Conservation (phyloP, 345 rosid species). For the Moricandia arvensis region DNA sequence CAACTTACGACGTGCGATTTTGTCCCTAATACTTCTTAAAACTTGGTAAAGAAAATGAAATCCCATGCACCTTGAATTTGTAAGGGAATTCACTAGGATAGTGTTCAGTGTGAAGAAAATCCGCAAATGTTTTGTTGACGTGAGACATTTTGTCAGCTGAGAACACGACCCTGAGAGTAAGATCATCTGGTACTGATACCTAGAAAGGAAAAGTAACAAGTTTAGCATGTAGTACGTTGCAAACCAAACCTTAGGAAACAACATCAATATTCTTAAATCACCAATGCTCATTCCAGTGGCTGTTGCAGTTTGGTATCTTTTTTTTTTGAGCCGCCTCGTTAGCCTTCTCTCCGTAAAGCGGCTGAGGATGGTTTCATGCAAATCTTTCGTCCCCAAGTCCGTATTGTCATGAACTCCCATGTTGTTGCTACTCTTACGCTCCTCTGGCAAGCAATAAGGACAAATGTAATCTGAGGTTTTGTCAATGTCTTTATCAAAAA, state of each 20-base stretch:
- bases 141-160: conserved; percentile 43
- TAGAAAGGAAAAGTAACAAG: conserved; percentile 25
- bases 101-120: conserved; percentile 37
- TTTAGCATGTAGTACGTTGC: neutral
- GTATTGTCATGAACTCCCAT: conserved; percentile 19
- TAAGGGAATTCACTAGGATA: conserved; percentile 54
- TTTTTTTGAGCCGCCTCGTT: conserved; percentile 42
- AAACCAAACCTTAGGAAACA: neutral
- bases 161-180: conserved; percentile 53
- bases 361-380: conserved; percentile 55
- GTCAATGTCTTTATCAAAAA: conserved; percentile 40
- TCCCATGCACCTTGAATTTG: conserved; percentile 53
- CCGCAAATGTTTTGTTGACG: conserved; percentile 43
- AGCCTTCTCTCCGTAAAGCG: conserved; percentile 53
- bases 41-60: neutral
- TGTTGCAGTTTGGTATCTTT: conserved; percentile 49
- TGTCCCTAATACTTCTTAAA: neutral
- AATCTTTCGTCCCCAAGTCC: conserved; percentile 48
- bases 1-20: too few species aligned
- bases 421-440: conserved; percentile 33
- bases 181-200: conserved; percentile 52
- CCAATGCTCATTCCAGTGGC: conserved; percentile 40
- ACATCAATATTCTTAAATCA: conserved; percentile 40
- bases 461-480: conserved; percentile 44
- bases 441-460: conserved; percentile 52